Evolutionary conservation across 2,329 filamentous ascomycete species (phyloP), one percentile per base, ranked within the genome.

Genomic region (Metarhizium rileyi): DNA sequence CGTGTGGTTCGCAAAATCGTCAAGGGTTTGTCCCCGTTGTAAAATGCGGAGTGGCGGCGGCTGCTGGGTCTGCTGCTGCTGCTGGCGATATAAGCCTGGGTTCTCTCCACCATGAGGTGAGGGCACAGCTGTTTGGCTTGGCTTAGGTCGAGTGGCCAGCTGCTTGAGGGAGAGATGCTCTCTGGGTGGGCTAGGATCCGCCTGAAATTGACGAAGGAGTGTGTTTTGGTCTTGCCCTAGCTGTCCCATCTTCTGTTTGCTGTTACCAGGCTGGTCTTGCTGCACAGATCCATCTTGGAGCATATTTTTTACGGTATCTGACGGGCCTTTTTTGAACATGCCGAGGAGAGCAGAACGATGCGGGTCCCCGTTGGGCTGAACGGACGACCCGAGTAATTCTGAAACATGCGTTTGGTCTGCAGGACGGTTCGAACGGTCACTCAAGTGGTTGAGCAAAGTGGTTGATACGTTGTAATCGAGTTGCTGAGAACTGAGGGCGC

Each of bases 341-440:
- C 68, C 72, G 14, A 80, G 64, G 20, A 80, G 63, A 7, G 72
- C 66, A 18, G 69, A 72, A 22, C 74, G 72, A 53, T 80, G 76
- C 43, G 62, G 56, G 26, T 61, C 59, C 5, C 50, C 52, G 4
- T 54, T 52, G 1, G 55, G 51, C 23, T 53, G 53, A 22, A 63
- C 56, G 42, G 54, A 58, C 6, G 60, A 58, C 18, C 59, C 63
- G 35, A 55, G 55, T n/a, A 62, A 47, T 48, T 62, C 61, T 40
- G 59, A 62, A 0, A 63, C 57, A 27, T 56, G 61, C 12, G 44
- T 49, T 33, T 46, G 49, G 2, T 52, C 46, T 16, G 44, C 25
- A 16, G 28, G 45, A 27, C 28, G 41, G 26, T 18, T 23, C 16
- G 44, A 44, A 30, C 26, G 28, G 20, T 27, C 33, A 26, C 12